phyloP scores from a whole-genome alignment of 176 grass and related monocot genomes.

The Coix lacrymajobi region DNA sequence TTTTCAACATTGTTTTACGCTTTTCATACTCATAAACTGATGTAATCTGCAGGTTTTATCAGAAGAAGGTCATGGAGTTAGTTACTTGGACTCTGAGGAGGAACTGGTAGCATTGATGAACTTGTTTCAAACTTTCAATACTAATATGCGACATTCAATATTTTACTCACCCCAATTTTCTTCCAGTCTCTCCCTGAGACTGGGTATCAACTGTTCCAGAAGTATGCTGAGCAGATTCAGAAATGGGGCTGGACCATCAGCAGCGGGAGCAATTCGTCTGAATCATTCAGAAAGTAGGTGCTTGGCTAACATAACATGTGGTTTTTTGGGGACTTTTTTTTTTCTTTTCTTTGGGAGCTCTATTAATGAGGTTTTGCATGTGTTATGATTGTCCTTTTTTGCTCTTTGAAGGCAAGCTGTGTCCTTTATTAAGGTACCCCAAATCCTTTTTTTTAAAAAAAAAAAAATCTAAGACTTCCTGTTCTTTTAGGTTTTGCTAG shows the following conservation, averaged over 20 bases:
- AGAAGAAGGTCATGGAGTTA: conserved; percentile 54
- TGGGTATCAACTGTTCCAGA: conserved; percentile 81
- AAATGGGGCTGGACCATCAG: conserved; percentile 91
- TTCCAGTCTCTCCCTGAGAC: conserved; percentile 80
- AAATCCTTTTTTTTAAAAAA: background rate
- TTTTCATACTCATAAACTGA: conserved; percentile 3
- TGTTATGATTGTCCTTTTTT: background rate
- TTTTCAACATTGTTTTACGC: conserved; percentile 3
- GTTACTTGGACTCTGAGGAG: conserved; percentile 73
- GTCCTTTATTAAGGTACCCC: background rate
- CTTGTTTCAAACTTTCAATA: background rate
- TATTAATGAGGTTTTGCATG: background rate
- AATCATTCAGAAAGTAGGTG: conserved; percentile 75
- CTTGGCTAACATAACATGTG: conserved; percentile 5
- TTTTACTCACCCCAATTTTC: background rate
- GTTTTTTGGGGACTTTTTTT: background rate
- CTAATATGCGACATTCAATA: background rate
- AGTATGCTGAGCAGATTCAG: conserved; percentile 74
- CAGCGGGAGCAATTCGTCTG: conserved; percentile 42
- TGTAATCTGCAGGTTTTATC: conserved; percentile 62
- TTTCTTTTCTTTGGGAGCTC: background rate
- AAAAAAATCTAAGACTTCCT: background rate
- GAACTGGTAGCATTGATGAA: conserved; percentile 47
- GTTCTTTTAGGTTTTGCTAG: background rate
- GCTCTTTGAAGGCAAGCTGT: background rate